Conservation (phyloP, 2,329 filamentous ascomycete species). For the Sclerotinia glacialis region DNA sequence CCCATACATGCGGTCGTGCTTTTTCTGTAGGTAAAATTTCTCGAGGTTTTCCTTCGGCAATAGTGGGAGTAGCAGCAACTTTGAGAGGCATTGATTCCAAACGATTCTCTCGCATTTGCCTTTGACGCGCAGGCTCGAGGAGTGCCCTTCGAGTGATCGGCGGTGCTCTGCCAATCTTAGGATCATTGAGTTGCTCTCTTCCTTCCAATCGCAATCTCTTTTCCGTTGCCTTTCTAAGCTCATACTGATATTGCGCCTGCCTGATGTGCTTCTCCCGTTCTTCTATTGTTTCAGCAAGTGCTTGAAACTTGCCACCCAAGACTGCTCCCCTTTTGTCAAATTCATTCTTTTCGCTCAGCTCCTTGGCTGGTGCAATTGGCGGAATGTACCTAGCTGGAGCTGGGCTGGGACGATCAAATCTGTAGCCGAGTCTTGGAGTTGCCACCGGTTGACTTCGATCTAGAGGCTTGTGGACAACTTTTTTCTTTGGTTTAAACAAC, state of each 20-base stretch:
- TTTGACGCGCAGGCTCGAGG: neutral
- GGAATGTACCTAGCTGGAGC: neutral
- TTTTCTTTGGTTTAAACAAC: neutral
- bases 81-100: neutral
- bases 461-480: neutral
- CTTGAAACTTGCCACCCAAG: neutral
- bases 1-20: neutral
- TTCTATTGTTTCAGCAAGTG: neutral
- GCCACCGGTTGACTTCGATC: neutral
- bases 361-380: neutral
- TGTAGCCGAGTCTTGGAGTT: neutral
- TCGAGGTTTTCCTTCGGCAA: neutral
- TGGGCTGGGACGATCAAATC: neutral
- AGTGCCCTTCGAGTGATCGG: neutral
- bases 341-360: neutral
- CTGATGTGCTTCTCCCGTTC: neutral
- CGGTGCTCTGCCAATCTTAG: constrained; percentile 15
- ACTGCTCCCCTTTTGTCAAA: neutral
- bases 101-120: no score
- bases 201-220: neutral
- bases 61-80: neutral
- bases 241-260: neutral
- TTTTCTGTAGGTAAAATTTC: neutral
- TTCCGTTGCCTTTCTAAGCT: constrained; percentile 5
- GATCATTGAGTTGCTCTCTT: constrained; percentile 5